Evolutionary conservation across 495 filamentous ascomycete species (phyloP), one percentile per base, ranked within the genome.

Genomic region (Penicillium goetzii): DNA sequence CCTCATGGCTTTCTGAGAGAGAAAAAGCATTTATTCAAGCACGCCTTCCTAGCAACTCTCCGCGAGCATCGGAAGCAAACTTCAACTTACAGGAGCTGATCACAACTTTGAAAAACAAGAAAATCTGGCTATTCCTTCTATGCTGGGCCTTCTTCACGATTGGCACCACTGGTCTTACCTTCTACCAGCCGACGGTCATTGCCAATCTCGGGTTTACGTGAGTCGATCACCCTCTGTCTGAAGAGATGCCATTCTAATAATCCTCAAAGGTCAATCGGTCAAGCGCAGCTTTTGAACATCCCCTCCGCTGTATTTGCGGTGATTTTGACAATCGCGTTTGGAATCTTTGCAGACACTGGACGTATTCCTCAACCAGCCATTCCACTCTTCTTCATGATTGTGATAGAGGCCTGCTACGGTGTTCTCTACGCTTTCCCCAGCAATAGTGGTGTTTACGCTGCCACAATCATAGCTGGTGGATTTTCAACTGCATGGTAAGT

Each of bases 1-100:
- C 41, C 19, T 45, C 41, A 7, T 45, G 41, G 41, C 41, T 45
- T 45, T 45, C 41, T 45, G 41, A 45, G 7, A 45, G 41, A 21
- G 41, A 45, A 10, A 19, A 45, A 11, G 41, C 41, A 45, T 45
- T 45, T 15, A 45, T 45, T 11, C 41, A 45, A 45, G 41, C 41
- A 45, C 41, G 41, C 7, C 41, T 45, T 45, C 41, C n/a, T 5
- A 21, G n/a, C n/a, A 45, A 45, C 41, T 45, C 41, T 23, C 41
- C n/a, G n/a, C 41, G 41, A 45, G 41, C 41, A 45, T n/a, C 41
- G 23, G 41, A 45, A 45, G 41, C 41, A 21, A 45, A 45, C 19
- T 45, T 45, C 19, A 21, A 45, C n/a, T 45, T 45, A 8, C 41
- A 21, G 41, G 41, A 45, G 41, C 19, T 45, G 41, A 45, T 45